Evolutionary conservation across 106 monocot species (phyloP).

Genomic region (Xerophyta viscosa): DNA sequence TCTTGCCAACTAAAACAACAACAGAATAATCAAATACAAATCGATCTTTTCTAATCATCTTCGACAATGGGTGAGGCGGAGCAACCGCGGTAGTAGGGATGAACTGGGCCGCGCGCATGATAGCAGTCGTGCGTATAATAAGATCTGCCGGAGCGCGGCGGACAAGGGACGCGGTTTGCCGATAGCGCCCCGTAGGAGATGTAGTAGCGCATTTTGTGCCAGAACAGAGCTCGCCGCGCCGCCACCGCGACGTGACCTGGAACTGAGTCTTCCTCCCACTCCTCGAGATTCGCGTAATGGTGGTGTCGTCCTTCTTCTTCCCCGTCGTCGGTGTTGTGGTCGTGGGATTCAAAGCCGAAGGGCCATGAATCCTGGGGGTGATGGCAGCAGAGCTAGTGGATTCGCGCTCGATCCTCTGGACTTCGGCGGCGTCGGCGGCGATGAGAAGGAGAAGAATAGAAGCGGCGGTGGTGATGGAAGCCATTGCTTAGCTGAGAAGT

Average conservation of each 20-base stretch:
- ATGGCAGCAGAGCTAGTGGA: conserved; percentile 7
- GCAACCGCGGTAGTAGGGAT: conserved; percentile 52
- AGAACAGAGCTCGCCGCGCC: conserved; percentile 34
- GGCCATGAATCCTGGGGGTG: too few relatives aligned
- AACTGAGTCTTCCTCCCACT: too few relatives aligned
- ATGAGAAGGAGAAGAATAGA: conserved; percentile 1
- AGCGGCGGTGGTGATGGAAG: neutral
- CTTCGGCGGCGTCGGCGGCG: neutral
- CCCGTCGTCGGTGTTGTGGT: neutral
- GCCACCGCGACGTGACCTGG: too few relatives aligned
- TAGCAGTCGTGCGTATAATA: conserved; percentile 71
- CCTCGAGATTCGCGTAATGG: too few relatives aligned
- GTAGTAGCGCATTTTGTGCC: conserved; percentile 34
- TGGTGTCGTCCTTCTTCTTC: too few relatives aligned
- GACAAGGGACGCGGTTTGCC: conserved; percentile 52
- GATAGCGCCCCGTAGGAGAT: conserved; percentile 59
- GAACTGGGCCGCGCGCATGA: conserved; percentile 24
- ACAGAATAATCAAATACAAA: too few relatives aligned
- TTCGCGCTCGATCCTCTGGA: conserved; percentile 17
- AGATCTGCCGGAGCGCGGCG: conserved; percentile 54
- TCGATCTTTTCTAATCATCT: conserved; percentile 7
- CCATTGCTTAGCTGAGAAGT: neutral
- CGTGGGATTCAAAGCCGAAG: conserved; percentile 15
- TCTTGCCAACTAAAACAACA: too few relatives aligned
- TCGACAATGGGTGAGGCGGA: conserved; percentile 36